Base-by-base conservation (phyloP, 1,139 yeast genomes). In the Candida sp. region DNA sequence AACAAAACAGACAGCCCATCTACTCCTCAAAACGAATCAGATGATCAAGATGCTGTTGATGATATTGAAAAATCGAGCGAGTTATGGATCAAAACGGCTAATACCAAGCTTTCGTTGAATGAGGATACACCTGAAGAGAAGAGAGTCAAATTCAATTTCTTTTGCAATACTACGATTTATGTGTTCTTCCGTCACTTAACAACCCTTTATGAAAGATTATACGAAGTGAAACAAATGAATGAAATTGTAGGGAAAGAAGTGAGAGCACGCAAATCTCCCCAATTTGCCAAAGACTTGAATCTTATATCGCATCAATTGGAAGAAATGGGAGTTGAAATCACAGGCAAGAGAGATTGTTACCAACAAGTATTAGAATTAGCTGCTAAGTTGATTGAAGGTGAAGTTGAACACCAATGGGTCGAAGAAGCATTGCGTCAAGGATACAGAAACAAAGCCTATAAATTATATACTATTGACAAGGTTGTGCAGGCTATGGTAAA, bases 391-490 rank as follows among this genome's bases (percentile, higher is more conserved):
- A 87, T 95, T 51, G 95, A 89, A 56, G 97, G 96, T 25, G 95
- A 90, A 35, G 71, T 93, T 43, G 99, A 93, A 56, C 96, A 90
- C 53, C 96, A 87, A 63, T 86, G 95, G 87, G 93, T 87, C 61
- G 99, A 93, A 68, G 99, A 93, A 63, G 79, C 96, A 22, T 69
- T 95, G 49, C 88, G 99, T 52, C 97, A 91, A 70, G 97, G 96
- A 0, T 93, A 88, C 69, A 81, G 95, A 56, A 95, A 93, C 66
- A 84, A 83, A 51, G 99, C 98, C 0, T 95, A 87, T 70, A 89
- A 88, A 63, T 68, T 93, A 43, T 93, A 91, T 66, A 93, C 99
- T 3, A 77, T 93, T 49, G 99, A 93, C 62, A 93, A 93, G 67
- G 95, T 93, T 35, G 82, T 90, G 15, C 96, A 89, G 60, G 84